Conservation (phyloP, 805 yeast genomes). For the Saccharomycopsis microspora region DNA sequence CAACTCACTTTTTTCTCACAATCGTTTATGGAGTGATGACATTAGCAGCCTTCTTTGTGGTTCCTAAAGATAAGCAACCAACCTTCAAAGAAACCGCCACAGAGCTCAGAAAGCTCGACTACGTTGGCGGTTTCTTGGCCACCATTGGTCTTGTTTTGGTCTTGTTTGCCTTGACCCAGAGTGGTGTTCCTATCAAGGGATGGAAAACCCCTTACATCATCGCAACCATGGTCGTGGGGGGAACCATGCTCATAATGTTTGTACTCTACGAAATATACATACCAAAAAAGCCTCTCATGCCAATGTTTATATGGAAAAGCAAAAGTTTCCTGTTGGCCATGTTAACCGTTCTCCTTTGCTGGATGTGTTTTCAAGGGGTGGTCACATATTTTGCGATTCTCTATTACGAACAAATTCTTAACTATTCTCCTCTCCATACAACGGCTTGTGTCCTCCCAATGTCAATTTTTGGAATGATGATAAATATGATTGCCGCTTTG, state of each 20-base stretch:
- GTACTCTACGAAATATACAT: constrained; percentile 28
- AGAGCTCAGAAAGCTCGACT: constrained; percentile 25
- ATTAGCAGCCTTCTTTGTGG: constrained; percentile 19
- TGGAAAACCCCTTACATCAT: constrained; percentile 38
- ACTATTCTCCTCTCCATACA: constrained; percentile 29
- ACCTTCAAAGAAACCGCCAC: background rate
- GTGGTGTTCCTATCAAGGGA: constrained; percentile 27
- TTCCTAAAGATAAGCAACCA: constrained; percentile 23
- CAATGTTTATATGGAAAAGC: constrained; percentile 31
- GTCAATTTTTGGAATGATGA: constrained; percentile 30
- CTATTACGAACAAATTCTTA: constrained; percentile 31
- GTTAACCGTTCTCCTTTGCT: constrained; percentile 26
- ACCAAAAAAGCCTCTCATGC: constrained; percentile 36
- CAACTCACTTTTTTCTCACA: constrained; percentile 30
- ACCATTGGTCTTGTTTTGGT: constrained; percentile 29
- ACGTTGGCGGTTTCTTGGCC: constrained; percentile 32
- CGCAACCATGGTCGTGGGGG: constrained; percentile 30
- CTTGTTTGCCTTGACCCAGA: constrained; percentile 34
- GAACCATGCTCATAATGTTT: constrained; percentile 24
- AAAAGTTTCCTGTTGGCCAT: constrained; percentile 29
- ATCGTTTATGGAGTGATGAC: constrained; percentile 25
- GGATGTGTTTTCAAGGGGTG: constrained; percentile 33
- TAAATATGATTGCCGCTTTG: constrained; percentile 35
- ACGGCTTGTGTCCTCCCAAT: constrained; percentile 34
- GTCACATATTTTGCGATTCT: constrained; percentile 29